Evolutionary conservation across 371 early-diverging fungal species (phyloP).

Genomic region (Dipsacomyces acuminosporus): DNA sequence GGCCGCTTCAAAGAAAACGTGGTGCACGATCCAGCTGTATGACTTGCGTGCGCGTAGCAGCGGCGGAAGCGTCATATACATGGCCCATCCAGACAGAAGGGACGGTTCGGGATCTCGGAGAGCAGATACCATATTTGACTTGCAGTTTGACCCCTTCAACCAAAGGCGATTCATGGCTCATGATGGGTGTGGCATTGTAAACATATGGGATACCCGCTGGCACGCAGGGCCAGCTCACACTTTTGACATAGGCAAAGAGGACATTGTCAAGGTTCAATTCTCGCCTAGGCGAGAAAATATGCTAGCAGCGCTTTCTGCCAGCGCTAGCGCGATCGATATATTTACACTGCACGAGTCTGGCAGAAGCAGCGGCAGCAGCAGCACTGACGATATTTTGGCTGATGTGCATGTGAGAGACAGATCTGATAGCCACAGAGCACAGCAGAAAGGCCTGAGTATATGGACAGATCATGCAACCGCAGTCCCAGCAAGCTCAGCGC

Average conservation of each 20-base stretch:
- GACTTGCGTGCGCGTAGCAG: conserved; percentile 28
- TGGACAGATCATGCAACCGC: conserved; percentile 14
- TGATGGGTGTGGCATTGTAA: conserved; percentile 30
- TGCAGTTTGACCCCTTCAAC: conserved; percentile 48
- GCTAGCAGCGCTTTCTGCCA: conserved; percentile 21
- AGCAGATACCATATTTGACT: conserved; percentile 35
- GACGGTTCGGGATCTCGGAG: not conserved
- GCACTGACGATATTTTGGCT: too few species aligned
- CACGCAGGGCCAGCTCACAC: conserved; percentile 27
- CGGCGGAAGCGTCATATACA: conserved; percentile 25
- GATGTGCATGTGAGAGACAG: conserved; percentile 21
- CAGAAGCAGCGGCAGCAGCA: too few species aligned
- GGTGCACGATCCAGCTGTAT: conserved; percentile 33
- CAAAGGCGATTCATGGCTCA: conserved; percentile 38
- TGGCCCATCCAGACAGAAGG: conserved; percentile 9
- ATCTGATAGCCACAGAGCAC: conserved; percentile 20
- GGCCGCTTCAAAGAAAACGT: conserved; percentile 26
- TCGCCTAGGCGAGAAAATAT: conserved; percentile 29
- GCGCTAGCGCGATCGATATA: conserved; percentile 15
- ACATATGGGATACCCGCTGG: conserved; percentile 48
- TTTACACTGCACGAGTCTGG: conserved; percentile 26
- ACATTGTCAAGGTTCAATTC: conserved; percentile 10
- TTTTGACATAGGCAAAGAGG: conserved; percentile 9
- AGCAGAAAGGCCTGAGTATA: conserved; percentile 10
- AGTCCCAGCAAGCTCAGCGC: not conserved